phyloP scores from a whole-genome alignment of 805 yeast species.

The Metschnikowia peoriensis region DNA sequence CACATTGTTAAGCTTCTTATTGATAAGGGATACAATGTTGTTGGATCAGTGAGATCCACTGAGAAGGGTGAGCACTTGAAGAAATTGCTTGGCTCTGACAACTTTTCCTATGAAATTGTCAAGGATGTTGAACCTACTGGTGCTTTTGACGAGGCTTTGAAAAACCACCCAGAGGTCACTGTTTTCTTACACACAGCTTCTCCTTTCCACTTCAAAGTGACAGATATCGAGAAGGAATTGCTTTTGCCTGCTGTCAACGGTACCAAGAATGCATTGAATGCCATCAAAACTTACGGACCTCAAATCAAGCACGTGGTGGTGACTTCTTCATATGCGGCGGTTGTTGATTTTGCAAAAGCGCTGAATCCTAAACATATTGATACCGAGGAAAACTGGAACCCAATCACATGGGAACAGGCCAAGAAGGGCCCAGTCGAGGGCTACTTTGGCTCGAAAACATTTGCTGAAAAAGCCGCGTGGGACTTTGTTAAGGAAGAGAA shows the following conservation, averaged over 20 bases:
- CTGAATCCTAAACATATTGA: slow-evolving; percentile 28
- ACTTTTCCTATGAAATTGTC: slow-evolving; percentile 45
- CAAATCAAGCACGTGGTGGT: slow-evolving; percentile 13
- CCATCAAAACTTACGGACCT: slow-evolving; percentile 11
- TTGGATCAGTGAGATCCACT: slow-evolving; percentile 27
- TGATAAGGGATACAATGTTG: slow-evolving; percentile 22
- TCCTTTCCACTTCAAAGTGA: slow-evolving; percentile 49
- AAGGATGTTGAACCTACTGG: slow-evolving; percentile 43
- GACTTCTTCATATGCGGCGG: slow-evolving; percentile 16
- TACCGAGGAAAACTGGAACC: slow-evolving; percentile 49
- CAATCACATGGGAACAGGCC: slow-evolving; percentile 47
- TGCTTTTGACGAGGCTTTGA: slow-evolving; percentile 49
- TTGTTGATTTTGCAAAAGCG: slow-evolving; percentile 17
- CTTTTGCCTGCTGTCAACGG: slow-evolving; percentile 50
- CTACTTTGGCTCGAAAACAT: slow-evolving; percentile 35
- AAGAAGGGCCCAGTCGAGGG: slow-evolving; percentile 23
- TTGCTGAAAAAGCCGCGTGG: slow-evolving; percentile 38
- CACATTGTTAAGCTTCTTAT: slow-evolving; percentile 24
- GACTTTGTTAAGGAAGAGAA: slow-evolving; percentile 28
- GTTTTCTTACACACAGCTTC: slow-evolving; percentile 63
- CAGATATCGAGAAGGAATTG: slow-evolving; percentile 48
- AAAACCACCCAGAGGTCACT: slow-evolving; percentile 48
- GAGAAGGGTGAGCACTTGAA: slow-evolving; percentile 21
- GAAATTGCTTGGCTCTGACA: slow-evolving; percentile 26
- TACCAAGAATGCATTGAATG: slow-evolving; percentile 16